These are phyloP conservation scores for Pichia kudriavzevii DNA, from an alignment of 1,139 yeast genomes.

Conservation along the genomic window DNA sequence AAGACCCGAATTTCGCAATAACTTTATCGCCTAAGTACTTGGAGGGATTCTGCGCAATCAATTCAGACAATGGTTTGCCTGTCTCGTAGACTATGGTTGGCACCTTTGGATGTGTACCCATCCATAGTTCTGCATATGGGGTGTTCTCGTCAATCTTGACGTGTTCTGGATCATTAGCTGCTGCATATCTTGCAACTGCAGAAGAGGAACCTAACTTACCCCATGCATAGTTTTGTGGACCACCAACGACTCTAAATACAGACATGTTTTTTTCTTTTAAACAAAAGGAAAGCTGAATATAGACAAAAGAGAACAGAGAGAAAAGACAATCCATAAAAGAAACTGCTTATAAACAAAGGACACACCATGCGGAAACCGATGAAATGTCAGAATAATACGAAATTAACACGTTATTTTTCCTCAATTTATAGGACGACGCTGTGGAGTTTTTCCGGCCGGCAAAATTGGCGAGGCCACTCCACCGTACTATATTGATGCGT, in stretches of 20 bases:
- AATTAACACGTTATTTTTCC: too few relatives aligned
- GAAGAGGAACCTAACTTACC: conserved; percentile 80
- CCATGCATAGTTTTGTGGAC: conserved; percentile 53
- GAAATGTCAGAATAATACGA: too few relatives aligned
- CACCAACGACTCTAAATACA: conserved; percentile 26
- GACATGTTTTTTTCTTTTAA: conserved; percentile 14
- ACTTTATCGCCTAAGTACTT: conserved; percentile 50
- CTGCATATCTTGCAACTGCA: conserved; percentile 84
- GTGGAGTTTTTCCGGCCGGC: too few relatives aligned
- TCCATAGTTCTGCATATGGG: conserved; percentile 94
- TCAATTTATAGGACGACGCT: too few relatives aligned
- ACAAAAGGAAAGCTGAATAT: background rate
- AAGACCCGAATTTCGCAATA: conserved; percentile 58
- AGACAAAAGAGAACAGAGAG: background rate
- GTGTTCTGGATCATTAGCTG: conserved; percentile 50
- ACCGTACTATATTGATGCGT: too few relatives aligned
- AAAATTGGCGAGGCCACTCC: too few relatives aligned
- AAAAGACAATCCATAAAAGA: background rate
- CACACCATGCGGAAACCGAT: too few relatives aligned
- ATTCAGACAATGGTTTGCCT: conserved; percentile 49
- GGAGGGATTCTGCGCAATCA: conserved; percentile 55
- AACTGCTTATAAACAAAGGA: too few relatives aligned
- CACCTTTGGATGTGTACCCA: conserved; percentile 95
- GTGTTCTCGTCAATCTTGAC: conserved; percentile 56
- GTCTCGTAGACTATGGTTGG: conserved; percentile 65